Conservation (phyloP, 176 grass and related monocot species). For the Oryza longistaminata region DNA sequence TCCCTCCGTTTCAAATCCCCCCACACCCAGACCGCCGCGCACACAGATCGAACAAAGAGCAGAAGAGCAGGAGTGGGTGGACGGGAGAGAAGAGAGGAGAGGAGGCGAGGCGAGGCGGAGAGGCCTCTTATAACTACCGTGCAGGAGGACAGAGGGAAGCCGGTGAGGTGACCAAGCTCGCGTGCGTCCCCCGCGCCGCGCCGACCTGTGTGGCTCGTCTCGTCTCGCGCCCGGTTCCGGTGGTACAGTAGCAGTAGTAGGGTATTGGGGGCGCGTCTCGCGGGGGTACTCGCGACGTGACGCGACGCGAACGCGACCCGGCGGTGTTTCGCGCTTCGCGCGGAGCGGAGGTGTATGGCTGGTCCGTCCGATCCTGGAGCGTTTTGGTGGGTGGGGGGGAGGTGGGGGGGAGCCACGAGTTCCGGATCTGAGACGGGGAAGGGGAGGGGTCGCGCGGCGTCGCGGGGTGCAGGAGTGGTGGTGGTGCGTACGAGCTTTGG, state of each 20-base stretch:
- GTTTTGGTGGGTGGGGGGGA: not conserved
- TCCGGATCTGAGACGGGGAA: conserved; percentile 16
- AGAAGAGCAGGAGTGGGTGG: conserved; percentile 36
- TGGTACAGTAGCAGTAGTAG: not conserved
- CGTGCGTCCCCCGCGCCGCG: not conserved
- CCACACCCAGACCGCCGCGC: not conserved
- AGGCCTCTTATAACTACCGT: conserved; percentile 48
- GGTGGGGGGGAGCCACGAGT: not conserved
- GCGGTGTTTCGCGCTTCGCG: conserved; percentile 9
- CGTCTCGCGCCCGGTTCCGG: not conserved
- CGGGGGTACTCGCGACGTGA: not conserved
- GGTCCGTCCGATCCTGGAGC: not conserved
- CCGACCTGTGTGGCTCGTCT: conserved; percentile 20
- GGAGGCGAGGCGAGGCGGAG: not conserved
- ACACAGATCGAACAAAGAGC: not conserved
- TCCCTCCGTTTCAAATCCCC: not conserved
- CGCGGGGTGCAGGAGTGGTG: not conserved
- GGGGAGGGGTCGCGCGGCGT: too few relatives aligned
- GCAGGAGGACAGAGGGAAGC: not conserved
- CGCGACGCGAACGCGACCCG: not conserved
- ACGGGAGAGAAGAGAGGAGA: conserved; percentile 34
- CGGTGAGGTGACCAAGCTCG: conserved; percentile 51
- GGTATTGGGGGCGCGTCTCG: conserved; percentile 20
- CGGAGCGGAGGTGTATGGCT: not conserved
- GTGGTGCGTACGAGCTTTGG: conserved; percentile 39